Base-by-base conservation (phyloP, 495 filamentous ascomycete species). In the Neurospora intermedia region DNA sequence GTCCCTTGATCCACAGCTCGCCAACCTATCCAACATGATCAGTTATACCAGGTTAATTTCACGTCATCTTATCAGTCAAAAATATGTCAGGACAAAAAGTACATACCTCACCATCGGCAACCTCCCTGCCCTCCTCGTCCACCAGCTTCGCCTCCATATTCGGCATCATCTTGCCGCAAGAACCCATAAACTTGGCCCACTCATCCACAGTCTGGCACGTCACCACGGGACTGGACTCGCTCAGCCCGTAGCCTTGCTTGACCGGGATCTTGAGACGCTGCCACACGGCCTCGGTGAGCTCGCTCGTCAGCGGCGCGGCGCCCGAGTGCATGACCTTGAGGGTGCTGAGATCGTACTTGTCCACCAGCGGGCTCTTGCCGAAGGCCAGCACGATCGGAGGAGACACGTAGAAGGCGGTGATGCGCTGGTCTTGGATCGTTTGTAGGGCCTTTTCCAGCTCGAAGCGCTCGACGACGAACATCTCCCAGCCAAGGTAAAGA, bases 241-340 rank as follows among this genome's bases (percentile, higher is more conserved):
- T 85, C 27, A 89, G 79, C 0, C 87, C 87, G 74, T 88, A 89
- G 69, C 86, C 86, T 75, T 90, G 87, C 81, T 89, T 89, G n/a
- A 88, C 86, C 54, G 91, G 91, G 48, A 96, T 83, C 66, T 89
- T 88, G 70, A 96, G 86, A 15, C 94, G 88, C 6, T 87, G 77
- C 83, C 93, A 94, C 10, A 96, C 89, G 18, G 89, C 86, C 72
- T 94, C 88, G 8, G 94, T 92, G 3, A 99, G 84, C 70, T 98
- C 94, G 27, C 87, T 84, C 0, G 93, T 96, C 46, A 98, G 83
- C 1, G 96, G 96, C 4, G 96, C 96, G 2, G 95, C 96, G 9
- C 94, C 96, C 2, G 89, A 94, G 82, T 93, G 96, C 83, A 97
- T 83, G 89, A 95, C 94, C 43, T 91, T 90, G 16, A 99, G 76